Conservation (phyloP, 2,329 filamentous ascomycete species). For the Colletotrichum sansevieriae region DNA sequence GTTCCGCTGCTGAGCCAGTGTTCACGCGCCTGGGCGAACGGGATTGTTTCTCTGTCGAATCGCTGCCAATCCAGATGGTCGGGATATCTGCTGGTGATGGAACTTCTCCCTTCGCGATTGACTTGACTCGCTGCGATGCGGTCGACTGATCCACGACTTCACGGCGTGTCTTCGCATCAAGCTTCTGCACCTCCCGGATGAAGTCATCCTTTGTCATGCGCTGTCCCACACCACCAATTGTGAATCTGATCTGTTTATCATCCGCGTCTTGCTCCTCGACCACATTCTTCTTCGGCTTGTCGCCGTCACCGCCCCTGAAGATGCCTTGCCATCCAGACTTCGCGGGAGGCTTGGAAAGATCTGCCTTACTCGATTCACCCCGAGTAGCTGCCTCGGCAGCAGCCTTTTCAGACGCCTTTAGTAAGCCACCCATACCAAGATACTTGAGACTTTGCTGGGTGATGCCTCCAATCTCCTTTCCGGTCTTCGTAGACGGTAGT, state of each 20-base stretch:
- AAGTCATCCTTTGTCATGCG: slow-evolving; percentile 87
- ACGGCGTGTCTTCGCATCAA: slow-evolving; percentile 75
- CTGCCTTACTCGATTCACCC: slow-evolving; percentile 48
- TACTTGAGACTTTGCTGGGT: slow-evolving; percentile 64
- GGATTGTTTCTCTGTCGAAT: slow-evolving; percentile 24
- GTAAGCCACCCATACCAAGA: slow-evolving; percentile 64
- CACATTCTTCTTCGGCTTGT: slow-evolving; percentile 57
- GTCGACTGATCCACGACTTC: slow-evolving; percentile 66
- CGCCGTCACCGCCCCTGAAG: slow-evolving; percentile 53
- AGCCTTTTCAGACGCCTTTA: slow-evolving; percentile 56
- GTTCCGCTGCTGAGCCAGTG: neutral
- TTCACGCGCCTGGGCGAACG: slow-evolving; percentile 27
- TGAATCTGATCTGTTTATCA: slow-evolving; percentile 81
- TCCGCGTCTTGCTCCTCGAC: slow-evolving; percentile 68
- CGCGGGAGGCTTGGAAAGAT: slow-evolving; percentile 55
- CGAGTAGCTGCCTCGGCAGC: slow-evolving; percentile 48
- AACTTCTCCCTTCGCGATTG: slow-evolving; percentile 59
- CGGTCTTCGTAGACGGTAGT: slow-evolving; percentile 68
- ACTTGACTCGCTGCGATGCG: slow-evolving; percentile 63
- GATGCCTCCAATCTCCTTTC: slow-evolving; percentile 47
- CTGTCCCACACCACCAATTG: slow-evolving; percentile 77
- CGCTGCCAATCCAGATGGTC: slow-evolving; percentile 24
- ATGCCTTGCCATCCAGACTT: slow-evolving; percentile 67
- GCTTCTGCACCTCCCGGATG: slow-evolving; percentile 77
- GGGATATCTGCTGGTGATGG: slow-evolving; percentile 26